A percentile compares a stretch with the other conserved stretches of the same genome.
Evolutionary conservation across 176 grass and related monocot genomes (phyloP).

Genomic region (Oryza glaberrima): DNA sequence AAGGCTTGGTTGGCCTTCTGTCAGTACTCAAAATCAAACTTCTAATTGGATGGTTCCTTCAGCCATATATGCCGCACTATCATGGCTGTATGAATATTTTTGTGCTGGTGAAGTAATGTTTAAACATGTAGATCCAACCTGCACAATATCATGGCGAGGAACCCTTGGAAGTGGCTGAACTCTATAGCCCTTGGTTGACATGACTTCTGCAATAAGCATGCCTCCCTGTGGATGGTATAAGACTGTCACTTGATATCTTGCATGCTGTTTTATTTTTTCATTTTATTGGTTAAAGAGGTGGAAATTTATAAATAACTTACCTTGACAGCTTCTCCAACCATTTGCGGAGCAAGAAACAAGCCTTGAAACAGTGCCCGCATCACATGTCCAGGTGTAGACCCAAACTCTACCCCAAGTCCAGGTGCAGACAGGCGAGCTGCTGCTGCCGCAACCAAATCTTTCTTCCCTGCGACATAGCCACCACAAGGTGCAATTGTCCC

Average conservation of each 20-base stretch:
- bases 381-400: conserved; percentile 80
- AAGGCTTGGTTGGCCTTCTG: too few species aligned
- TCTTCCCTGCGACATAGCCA: conserved; percentile 88
- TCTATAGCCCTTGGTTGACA: conserved; percentile 76
- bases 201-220: conserved; percentile 88
- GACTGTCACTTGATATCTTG: neutral
- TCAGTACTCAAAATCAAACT: too few species aligned
- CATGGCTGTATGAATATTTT: too few species aligned
- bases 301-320: conserved; percentile 13
- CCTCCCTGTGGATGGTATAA: conserved; percentile 61
- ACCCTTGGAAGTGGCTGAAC: conserved; percentile 72
- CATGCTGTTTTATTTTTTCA: neutral
- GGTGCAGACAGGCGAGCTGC: conserved; percentile 88
- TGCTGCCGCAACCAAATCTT: conserved; percentile 68
- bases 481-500: conserved; percentile 88
- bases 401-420: conserved; percentile 87
- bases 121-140: conserved; percentile 49
- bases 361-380: conserved; percentile 88
- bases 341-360: conserved; percentile 90
- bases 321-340: conserved; percentile 95
- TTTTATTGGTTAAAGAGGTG: neutral
- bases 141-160: conserved; percentile 83
- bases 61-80: neutral
- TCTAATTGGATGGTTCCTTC: too few species aligned
- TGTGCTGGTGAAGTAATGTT: neutral